phyloP scores from a whole-genome alignment of 2,329 filamentous ascomycete species.

The Botrytis tulipae region DNA sequence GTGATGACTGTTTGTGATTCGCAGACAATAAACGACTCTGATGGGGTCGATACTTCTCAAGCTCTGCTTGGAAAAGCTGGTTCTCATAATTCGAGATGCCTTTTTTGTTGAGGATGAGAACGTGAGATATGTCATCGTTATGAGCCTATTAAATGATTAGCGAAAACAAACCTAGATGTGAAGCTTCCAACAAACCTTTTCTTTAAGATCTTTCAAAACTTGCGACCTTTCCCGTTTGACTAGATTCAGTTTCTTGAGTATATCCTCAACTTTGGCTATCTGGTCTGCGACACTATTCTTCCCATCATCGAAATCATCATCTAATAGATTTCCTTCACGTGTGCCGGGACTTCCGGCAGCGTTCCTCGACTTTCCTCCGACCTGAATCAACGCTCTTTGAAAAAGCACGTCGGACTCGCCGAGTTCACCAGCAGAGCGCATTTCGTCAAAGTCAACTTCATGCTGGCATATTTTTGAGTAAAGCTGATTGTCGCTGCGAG shows the following conservation, averaged over 20 bases:
- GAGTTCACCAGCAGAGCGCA: conserved; percentile 82
- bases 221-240: conserved; percentile 90
- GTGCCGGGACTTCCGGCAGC: conserved; percentile 57
- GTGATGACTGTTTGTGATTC: conserved; percentile 87
- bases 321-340: conserved; percentile 75
- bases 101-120: conserved; percentile 97
- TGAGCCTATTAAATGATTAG: conserved; percentile 62
- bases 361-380: conserved; percentile 58
- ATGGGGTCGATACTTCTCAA: conserved; percentile 95
- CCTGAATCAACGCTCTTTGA: conserved; percentile 79
- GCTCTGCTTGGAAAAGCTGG: conserved; percentile 88
- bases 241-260: conserved; percentile 85
- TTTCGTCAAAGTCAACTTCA: conserved; percentile 88
- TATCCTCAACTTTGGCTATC: conserved; percentile 82
- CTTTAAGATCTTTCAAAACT: conserved; percentile 93
- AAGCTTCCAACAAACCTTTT: conserved; percentile 69
- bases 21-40: conserved; percentile 89
- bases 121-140: conserved; percentile 95
- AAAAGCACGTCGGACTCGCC: conserved; percentile 88
- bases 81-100: conserved; percentile 87
- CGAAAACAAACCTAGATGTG: neutral
- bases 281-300: conserved; percentile 82
- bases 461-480: conserved; percentile 82
- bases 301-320: conserved; percentile 84
- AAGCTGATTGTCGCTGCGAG: conserved; percentile 80